A percentile compares a stretch with the other conserved stretches of the same genome.
Evolutionary conservation across 148 eudicot species (phyloP).

Genomic region (Tetragonia tetragonoides): DNA sequence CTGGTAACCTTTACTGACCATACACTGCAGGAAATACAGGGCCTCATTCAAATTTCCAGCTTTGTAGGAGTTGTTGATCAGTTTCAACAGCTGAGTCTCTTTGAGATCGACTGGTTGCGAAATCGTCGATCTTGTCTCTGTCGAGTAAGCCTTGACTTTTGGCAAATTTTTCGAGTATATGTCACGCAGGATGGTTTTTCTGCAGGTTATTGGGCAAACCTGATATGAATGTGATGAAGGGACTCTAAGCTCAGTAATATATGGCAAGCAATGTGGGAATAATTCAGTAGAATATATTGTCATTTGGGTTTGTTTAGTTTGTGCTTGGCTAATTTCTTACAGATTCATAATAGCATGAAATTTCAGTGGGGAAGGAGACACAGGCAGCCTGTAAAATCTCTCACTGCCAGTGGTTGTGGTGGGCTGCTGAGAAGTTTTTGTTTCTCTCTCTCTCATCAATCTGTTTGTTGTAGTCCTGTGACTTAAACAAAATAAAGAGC

Average conservation of each 20-base stretch:
- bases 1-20: constrained; percentile 56
- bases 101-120: constrained; percentile 35
- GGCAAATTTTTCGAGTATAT: constrained; percentile 15
- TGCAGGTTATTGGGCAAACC: constrained; percentile 27
- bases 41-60: constrained; percentile 50
- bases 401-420: constrained; percentile 13
- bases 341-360: neutral
- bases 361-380: neutral
- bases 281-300: constrained; percentile 36
- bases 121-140: constrained; percentile 26
- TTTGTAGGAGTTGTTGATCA: constrained; percentile 52
- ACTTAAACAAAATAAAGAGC: neutral
- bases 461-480: neutral
- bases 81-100: constrained; percentile 47
- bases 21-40: constrained; percentile 46
- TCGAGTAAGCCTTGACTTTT: constrained; percentile 9
- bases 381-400: neutral
- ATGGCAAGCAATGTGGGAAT: constrained; percentile 33
- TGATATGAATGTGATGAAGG: constrained; percentile 26
- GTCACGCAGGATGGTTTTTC: constrained; percentile 21
- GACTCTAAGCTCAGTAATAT: constrained; percentile 21
- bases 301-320: constrained; percentile 19
- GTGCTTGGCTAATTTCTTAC: neutral
- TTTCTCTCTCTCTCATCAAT: neutral
- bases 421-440: neutral